Conservation (phyloP, 2,329 filamentous ascomycete genomes). For the Aspergillus vadensis region DNA sequence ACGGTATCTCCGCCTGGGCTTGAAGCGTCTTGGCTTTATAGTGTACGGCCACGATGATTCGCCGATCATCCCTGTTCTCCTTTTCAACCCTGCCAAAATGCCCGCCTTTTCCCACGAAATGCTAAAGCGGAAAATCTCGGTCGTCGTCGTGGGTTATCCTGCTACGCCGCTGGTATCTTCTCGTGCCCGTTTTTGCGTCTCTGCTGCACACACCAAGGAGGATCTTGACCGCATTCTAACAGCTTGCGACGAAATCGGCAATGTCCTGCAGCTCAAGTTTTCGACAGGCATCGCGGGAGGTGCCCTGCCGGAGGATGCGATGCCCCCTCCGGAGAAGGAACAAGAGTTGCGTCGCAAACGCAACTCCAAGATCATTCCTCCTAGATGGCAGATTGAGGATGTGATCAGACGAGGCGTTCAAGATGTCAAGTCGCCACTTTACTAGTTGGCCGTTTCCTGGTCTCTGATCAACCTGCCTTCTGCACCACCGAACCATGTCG, state of each 20-base stretch:
- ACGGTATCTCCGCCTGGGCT: conserved; percentile 91
- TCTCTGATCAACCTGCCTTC: neutral
- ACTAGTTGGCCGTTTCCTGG: conserved; percentile 48
- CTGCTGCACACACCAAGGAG: conserved; percentile 95
- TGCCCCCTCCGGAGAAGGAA: conserved; percentile 66
- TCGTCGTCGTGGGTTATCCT: conserved; percentile 96
- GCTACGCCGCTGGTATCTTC: conserved; percentile 94
- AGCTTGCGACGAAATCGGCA: conserved; percentile 90
- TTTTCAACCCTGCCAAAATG: conserved; percentile 99
- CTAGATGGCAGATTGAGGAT: conserved; percentile 77
- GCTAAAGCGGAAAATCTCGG: conserved; percentile 95
- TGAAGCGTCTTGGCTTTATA: conserved; percentile 96
- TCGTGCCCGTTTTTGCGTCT: conserved; percentile 92
- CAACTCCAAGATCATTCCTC: conserved; percentile 60
- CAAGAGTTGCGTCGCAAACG: conserved; percentile 61
- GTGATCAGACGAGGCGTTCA: conserved; percentile 72
- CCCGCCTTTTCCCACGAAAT: conserved; percentile 98
- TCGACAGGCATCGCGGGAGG: conserved; percentile 94
- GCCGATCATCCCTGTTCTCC: conserved; percentile 88
- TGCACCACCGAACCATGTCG: conserved; percentile 9
- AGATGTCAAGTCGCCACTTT: conserved; percentile 72
- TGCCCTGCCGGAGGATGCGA: conserved; percentile 71
- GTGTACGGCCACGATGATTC: conserved; percentile 97
- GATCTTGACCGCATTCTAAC: conserved; percentile 86
- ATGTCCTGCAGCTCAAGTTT: conserved; percentile 92